phyloP scores from a whole-genome alignment of 2,329 filamentous ascomycete species.

The Calonectria hawksworthii region DNA sequence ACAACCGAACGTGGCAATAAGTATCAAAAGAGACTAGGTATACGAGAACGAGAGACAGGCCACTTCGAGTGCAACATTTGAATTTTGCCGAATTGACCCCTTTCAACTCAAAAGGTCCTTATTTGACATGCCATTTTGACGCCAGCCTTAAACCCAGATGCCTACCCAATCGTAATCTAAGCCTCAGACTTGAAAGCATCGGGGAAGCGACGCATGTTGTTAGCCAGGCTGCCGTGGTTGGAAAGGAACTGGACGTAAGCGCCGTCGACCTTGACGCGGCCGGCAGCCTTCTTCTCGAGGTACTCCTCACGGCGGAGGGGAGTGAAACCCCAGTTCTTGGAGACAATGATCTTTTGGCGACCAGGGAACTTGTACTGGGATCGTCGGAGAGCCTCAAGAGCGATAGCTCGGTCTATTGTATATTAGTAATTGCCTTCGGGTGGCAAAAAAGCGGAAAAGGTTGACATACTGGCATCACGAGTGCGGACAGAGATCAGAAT shows the following conservation, averaged over 20 bases:
- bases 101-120: conserved; percentile 51
- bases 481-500: conserved; percentile 98
- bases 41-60: conserved; percentile 19
- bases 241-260: conserved; percentile 99
- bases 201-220: conserved; percentile 95
- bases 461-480: conserved; percentile 85
- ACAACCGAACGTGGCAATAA: conserved; percentile 1
- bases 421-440: conserved; percentile 45
- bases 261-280: conserved; percentile 96
- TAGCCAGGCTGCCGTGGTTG: conserved; percentile 90
- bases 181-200: conserved; percentile 81
- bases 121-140: conserved; percentile 62
- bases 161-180: conserved; percentile 57
- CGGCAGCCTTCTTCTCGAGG: conserved; percentile 92
- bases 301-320: conserved; percentile 98
- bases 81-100: conserved; percentile 52
- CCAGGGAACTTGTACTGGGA: conserved; percentile 99
- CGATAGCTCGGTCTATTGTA: conserved; percentile 81
- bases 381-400: conserved; percentile 98
- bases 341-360: conserved; percentile 99
- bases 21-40: conserved; percentile 23
- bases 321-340: conserved; percentile 99
- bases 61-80: conserved; percentile 49
- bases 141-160: conserved; percentile 60
- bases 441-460: conserved; percentile 25